Percentiles rank a stretch among this genome's conserved stretches.
Evolutionary conservation across 1,139 yeast genomes (phyloP).

Genomic region (Protomyces inouyei): DNA sequence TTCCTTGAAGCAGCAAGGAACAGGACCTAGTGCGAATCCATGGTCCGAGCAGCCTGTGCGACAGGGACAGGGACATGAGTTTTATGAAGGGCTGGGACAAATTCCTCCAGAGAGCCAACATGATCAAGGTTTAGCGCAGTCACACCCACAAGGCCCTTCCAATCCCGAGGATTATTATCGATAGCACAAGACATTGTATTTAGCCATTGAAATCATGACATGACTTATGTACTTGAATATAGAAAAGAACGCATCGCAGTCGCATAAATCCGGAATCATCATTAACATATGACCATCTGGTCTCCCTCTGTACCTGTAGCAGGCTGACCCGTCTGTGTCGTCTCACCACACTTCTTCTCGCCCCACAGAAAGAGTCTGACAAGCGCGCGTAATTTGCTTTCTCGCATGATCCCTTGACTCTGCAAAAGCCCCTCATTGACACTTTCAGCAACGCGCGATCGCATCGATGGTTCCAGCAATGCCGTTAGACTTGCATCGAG

Average conservation of each 20-base stretch:
- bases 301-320: background rate
- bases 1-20: background rate
- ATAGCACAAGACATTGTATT: background rate
- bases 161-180: background rate
- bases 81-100: background rate
- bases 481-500: conserved; percentile 37
- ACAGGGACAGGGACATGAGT: background rate
- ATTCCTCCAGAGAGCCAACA: background rate
- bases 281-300: background rate
- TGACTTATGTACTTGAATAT: background rate
- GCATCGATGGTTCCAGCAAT: conserved; percentile 39
- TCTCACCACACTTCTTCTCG: conserved; percentile 16
- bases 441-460: conserved; percentile 40
- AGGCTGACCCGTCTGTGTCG: background rate
- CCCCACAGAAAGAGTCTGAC: conserved; percentile 30
- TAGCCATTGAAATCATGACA: background rate
- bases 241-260: background rate
- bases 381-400: conserved; percentile 39
- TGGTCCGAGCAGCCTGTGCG: background rate
- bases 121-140: background rate
- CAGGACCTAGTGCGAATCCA: background rate
- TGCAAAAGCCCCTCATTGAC: conserved; percentile 42
- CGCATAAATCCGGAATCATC: background rate
- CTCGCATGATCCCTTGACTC: conserved; percentile 39
- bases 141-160: background rate